These are phyloP conservation scores for Metschnikowia lochheadii DNA, from an alignment of 805 yeast species.

Conservation along the genomic window DNA sequence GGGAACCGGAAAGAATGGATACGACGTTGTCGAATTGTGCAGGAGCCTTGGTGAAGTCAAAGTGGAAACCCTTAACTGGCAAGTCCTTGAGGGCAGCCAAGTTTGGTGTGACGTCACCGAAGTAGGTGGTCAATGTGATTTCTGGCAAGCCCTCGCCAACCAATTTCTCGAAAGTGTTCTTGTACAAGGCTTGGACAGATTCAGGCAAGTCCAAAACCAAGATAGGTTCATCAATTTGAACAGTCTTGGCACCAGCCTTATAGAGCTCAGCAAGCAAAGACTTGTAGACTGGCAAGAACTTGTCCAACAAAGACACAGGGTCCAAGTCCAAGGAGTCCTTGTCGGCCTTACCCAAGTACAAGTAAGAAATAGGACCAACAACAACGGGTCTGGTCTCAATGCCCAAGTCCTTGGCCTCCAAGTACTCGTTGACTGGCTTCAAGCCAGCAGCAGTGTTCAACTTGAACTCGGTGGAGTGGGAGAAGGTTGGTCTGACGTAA, in stretches of 20 bases:
- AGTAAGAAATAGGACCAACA: slow-evolving; percentile 94
- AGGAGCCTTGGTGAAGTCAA: slow-evolving; percentile 93
- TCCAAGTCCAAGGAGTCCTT: slow-evolving; percentile 94
- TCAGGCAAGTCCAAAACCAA: slow-evolving; percentile 90
- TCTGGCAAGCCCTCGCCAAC: slow-evolving; percentile 68
- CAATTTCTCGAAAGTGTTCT: slow-evolving; percentile 78
- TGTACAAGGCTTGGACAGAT: slow-evolving; percentile 78
- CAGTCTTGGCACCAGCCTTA: slow-evolving; percentile 91
- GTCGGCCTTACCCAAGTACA: slow-evolving; percentile 96
- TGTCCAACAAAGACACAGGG: slow-evolving; percentile 84
- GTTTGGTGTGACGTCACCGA: slow-evolving; percentile 98
- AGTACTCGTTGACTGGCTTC: slow-evolving; percentile 95
- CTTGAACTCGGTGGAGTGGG: slow-evolving; percentile 92
- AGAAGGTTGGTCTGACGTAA: slow-evolving; percentile 98
- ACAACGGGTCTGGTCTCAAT: slow-evolving; percentile 96
- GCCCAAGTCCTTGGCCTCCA: slow-evolving; percentile 96
- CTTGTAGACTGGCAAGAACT: slow-evolving; percentile 89
- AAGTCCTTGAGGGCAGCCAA: slow-evolving; percentile 79
- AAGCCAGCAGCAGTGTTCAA: slow-evolving; percentile 67
- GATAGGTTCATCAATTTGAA: slow-evolving; percentile 97
- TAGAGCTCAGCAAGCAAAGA: slow-evolving; percentile 83
- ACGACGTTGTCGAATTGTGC: slow-evolving; percentile 88
- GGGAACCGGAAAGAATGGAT: slow-evolving; percentile 60
- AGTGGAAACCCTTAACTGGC: slow-evolving; percentile 94
- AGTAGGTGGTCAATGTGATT: slow-evolving; percentile 83